Base-by-base conservation (phyloP, 23 red algal genomes). In the Gracilariopsis chorda region DNA sequence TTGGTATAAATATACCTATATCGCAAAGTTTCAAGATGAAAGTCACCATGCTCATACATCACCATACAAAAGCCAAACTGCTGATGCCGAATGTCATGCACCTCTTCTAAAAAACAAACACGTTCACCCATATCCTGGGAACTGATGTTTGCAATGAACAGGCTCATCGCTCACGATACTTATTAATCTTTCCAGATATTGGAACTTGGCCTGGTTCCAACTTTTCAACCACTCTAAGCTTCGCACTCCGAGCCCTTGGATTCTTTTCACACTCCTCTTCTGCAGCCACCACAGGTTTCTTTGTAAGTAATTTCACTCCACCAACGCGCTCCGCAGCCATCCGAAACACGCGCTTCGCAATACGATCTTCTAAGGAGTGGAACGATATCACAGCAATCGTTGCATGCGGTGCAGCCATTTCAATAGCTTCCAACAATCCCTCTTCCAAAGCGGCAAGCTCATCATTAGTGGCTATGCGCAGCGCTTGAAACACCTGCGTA, bases 331-430 rank as follows among this genome's bases (percentile, higher is more conserved):
- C 44, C 39, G 51, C 55, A 8, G 81, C 83, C 44, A 62, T 48
- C 30, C 82, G 56, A 48, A 96, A 96, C 36, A 82, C 59, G 14
- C 70, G 65, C 76, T 99, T 99, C 53, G 93, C 97, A 45, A 99
- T 94, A 39, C 97, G 84, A 75, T 99, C 97, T 82, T 99, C 97
- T 40, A 96, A 53, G 3, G 80, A 89, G 56, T 99, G 97, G 46
- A 99, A 99, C 4, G 75, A 80, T 36, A 99, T 96, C 4, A 96
- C 92, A 30, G 37, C 93, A 23, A 98, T 24, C 29, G 92, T 67
- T 53, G 92, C 96, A 23, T 73, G 82, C 40, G 48, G 71, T 24
- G 24, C 39, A 23, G 90, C 27, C 63, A 82, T 5, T n/a, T 45
- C 65, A 2, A 91, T 58, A 0, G 75, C 69, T 1, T 48, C 49